These are phyloP conservation scores for Lycium barbarum DNA, from an alignment of 257 asterid species.

Conservation along the genomic window DNA sequence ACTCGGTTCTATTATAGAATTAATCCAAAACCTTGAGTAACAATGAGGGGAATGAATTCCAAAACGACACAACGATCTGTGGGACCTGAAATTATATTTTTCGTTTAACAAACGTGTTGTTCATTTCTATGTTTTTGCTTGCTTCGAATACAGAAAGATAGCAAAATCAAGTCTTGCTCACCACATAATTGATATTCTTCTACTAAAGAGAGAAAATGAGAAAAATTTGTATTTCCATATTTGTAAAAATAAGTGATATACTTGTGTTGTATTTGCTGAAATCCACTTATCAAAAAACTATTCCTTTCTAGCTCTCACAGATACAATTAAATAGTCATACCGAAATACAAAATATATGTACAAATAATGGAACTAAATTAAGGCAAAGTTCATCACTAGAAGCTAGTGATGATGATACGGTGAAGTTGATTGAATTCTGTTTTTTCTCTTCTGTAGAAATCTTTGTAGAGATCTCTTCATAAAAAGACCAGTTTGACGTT, in stretches of 20 bases:
- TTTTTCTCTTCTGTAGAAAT: slow-evolving; percentile 46
- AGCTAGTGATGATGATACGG: slow-evolving; percentile 37
- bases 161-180: too few species aligned
- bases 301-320: too few species aligned
- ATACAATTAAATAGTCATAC: background rate
- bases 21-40: too few species aligned
- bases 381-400: background rate
- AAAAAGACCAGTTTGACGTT: slow-evolving; percentile 28
- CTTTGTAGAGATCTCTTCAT: slow-evolving; percentile 44
- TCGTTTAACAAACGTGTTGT: too few species aligned
- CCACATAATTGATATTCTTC: too few species aligned
- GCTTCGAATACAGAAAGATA: too few species aligned
- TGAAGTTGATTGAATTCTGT: slow-evolving; percentile 32
- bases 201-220: too few species aligned
- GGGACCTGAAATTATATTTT: too few species aligned
- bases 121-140: too few species aligned
- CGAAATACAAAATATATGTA: background rate
- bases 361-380: background rate
- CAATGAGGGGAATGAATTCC: too few species aligned
- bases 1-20: too few species aligned
- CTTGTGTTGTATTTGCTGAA: background rate
- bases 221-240: background rate
- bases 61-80: too few species aligned
- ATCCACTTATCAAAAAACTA: background rate
- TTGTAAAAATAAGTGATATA: background rate